phyloP scores from a whole-genome alignment of 2,329 filamentous ascomycete genomes.

The Diplodia sapinea region DNA sequence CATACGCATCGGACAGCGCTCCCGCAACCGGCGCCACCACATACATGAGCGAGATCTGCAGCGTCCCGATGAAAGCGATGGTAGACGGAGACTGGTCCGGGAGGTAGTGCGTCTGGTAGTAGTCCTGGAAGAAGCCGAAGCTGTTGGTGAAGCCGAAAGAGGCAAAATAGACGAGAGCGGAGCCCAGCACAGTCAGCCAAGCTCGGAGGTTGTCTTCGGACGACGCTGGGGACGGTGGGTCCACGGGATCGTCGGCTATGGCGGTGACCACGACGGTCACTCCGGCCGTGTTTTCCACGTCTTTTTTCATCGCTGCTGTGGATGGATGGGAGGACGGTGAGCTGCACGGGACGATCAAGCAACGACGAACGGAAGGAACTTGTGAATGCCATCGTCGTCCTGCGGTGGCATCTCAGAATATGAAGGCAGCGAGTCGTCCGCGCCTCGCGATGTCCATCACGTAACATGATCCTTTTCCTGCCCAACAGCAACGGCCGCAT shows the following conservation, averaged over 20 bases:
- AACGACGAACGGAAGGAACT: not conserved
- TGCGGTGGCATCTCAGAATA: slow-evolving; percentile 10
- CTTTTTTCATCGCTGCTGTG: slow-evolving; percentile 10
- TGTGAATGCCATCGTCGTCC: not conserved
- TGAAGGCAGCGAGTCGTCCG: not conserved
- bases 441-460: not conserved
- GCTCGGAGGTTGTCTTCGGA: slow-evolving; percentile 17
- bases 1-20: slow-evolving; percentile 5
- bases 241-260: not conserved
- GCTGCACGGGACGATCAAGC: not conserved
- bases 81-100: slow-evolving; percentile 5
- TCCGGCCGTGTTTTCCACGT: slow-evolving; percentile 7
- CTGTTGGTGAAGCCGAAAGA: slow-evolving; percentile 30
- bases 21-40: slow-evolving; percentile 15
- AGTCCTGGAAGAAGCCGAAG: slow-evolving; percentile 45
- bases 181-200: slow-evolving; percentile 22
- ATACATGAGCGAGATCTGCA: slow-evolving; percentile 20
- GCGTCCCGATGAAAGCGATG: slow-evolving; percentile 19
- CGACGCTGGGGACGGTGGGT: not conserved
- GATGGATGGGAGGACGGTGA: no score
- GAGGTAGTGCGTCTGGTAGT: slow-evolving; percentile 40
- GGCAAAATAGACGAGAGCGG: slow-evolving; percentile 17
- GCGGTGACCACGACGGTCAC: not conserved
- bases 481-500: not conserved
- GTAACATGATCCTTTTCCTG: not conserved